Percentiles rank a stretch among this genome's conserved stretches.
These are phyloP conservation scores for Debaryomyces nepalensis DNA, from an alignment of 1,139 yeast species.

Conservation along the genomic window DNA sequence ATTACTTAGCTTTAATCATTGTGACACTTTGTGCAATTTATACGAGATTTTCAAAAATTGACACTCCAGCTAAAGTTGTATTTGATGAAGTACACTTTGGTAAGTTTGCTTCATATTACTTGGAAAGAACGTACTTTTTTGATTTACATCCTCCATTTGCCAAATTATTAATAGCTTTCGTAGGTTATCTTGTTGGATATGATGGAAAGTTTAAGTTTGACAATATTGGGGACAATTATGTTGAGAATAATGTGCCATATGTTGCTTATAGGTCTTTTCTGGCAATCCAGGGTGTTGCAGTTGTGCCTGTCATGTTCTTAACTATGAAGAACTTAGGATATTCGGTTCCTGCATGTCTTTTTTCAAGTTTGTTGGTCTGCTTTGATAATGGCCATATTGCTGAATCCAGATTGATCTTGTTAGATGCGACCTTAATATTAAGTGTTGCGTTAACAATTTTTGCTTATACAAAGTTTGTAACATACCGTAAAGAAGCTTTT, in stretches of 20 bases:
- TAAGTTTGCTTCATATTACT: conserved; percentile 87
- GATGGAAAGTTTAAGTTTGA: conserved; percentile 91
- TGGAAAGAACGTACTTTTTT: conserved; percentile 84
- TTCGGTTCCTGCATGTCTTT: conserved; percentile 73
- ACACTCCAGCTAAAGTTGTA: conserved; percentile 84
- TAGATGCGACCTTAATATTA: conserved; percentile 87
- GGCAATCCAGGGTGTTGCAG: conserved; percentile 81
- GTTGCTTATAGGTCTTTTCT: conserved; percentile 82
- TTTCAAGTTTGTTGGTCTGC: conserved; percentile 81
- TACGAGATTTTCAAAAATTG: conserved; percentile 72
- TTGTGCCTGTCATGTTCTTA: conserved; percentile 80
- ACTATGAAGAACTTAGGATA: conserved; percentile 86
- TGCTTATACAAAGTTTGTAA: conserved; percentile 78
- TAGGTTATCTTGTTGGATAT: conserved; percentile 88
- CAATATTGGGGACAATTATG: conserved; percentile 84
- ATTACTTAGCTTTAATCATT: conserved; percentile 45
- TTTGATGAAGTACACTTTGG: conserved; percentile 99
- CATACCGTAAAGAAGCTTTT: conserved; percentile 71
- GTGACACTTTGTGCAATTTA: conserved; percentile 70
- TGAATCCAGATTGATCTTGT: conserved; percentile 85
- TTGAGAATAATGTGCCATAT: conserved; percentile 80
- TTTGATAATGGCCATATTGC: conserved; percentile 91
- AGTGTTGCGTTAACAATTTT: conserved; percentile 81
- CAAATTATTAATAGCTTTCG: conserved; percentile 85
- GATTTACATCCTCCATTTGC: conserved; percentile 99